Evolutionary conservation across 2,329 filamentous ascomycete species (phyloP), one percentile per base, ranked within the genome.

Genomic region (Cadophora luteo-olivacea): DNA sequence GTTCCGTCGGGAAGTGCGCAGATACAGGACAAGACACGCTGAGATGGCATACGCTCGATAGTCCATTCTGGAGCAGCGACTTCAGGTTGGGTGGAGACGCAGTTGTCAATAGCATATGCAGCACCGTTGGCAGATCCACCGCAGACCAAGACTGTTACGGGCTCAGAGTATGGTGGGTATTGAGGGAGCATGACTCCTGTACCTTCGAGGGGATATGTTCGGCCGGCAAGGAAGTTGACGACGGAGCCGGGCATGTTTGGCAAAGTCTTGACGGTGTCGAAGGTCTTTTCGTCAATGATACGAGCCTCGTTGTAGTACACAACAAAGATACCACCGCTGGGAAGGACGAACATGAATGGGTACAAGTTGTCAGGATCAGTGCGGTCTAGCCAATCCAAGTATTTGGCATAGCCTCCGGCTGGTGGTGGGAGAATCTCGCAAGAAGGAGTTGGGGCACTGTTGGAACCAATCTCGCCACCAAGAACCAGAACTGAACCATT

Each of bases 341-440:
- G 81, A 88, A 91, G 79, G 7, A 90, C 86, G 12, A 83, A 82
- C 29, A 89, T 77, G 80, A 87, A 91, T 0, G 90, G 90, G 68
- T 92, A 92, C 48, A 91, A 78, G 75, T 91, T 92, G 79, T 88
- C 87, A 4, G 89, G 89, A 70, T 91, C 86, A 1, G 89, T 91
- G 14, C 85, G 82, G 68, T 85, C 79, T 24, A 92, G 84, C 80
- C 86, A 91, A 66, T 90, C 86, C 79, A 88, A 85, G 74, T 84
- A 83, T 32, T 33, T 45, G 11, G 67, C 38, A 22, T 67, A 62
- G 48, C 80, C 78, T n/a, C 83, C 83, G 33, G 84, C 82, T 16
- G 66, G 51, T 49, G 48, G 49, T n/a, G 89, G 89, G 19, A 91
- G 80, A 29, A 91, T 82, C 77, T 92, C 89, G 51, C 91, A 81